A percentile compares a stretch with the other conserved stretches of the same genome.
Evolutionary conservation across 768 basidiomycete genomes (phyloP).

Genomic region (Lentinus tigrinus): DNA sequence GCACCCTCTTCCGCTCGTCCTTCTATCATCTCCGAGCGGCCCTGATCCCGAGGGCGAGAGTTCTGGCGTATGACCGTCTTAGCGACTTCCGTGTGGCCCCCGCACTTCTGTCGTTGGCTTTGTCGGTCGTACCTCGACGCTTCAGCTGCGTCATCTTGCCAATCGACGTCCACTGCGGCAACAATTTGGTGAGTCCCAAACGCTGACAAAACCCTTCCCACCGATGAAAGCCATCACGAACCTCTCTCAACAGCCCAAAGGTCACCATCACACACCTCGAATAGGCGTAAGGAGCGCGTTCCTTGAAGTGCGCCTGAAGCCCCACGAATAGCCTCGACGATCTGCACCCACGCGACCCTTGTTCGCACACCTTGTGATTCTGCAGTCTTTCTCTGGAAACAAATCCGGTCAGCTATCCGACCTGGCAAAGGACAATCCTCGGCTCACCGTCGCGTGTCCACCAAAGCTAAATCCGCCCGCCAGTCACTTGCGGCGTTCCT

Average conservation of each 20-base stretch:
- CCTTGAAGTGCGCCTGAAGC: not conserved
- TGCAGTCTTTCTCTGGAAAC: not conserved
- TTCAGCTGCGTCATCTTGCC: too few relatives aligned
- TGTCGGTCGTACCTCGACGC: not conserved
- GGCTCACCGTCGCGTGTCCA: not conserved
- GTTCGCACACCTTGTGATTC: not conserved
- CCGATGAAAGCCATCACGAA: too few relatives aligned
- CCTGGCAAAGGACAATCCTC: not conserved
- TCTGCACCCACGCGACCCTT: not conserved
- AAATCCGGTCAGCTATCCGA: not conserved
- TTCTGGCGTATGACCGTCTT: not conserved
- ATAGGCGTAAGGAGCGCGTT: not conserved
- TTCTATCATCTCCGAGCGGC: not conserved
- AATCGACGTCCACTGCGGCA: too few relatives aligned
- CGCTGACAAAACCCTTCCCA: too few relatives aligned
- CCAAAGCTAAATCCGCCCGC: not conserved
- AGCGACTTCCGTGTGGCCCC: not conserved
- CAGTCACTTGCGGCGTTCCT: not conserved
- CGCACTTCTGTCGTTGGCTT: not conserved
- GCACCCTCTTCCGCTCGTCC: not conserved
- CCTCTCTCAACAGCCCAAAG: not conserved
- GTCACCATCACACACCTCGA: not conserved
- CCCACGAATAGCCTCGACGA: not conserved
- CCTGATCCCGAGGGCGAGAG: not conserved
- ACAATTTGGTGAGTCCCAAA: too few relatives aligned